Percentiles rank a stretch among this genome's conserved stretches.
Conservation (phyloP, 208 protist genomes). For the Porcisia deanei region DNA sequence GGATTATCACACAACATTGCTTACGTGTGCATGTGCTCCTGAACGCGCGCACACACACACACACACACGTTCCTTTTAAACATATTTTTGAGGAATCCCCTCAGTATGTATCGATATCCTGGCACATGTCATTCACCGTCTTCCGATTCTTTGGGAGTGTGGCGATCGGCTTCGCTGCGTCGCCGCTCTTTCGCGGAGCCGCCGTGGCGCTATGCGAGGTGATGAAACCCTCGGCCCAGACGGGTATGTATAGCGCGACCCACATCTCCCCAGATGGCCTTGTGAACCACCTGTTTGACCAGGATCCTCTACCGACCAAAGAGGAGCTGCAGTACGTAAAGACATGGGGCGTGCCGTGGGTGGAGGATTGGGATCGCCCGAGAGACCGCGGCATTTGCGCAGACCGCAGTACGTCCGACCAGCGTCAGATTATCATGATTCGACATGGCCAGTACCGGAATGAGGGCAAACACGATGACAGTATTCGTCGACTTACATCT, state of each 20-base stretch:
- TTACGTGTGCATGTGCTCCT: neutral
- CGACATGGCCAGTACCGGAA: constrained; percentile 87
- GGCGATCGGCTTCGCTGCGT: constrained; percentile 28
- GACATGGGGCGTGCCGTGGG: constrained; percentile 65
- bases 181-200: constrained; percentile 28
- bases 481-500: constrained; percentile 40
- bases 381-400: constrained; percentile 20
- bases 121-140: constrained; percentile 30
- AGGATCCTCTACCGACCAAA: constrained; percentile 25
- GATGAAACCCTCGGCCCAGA: constrained; percentile 8
- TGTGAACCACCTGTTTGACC: constrained; percentile 30
- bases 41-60: neutral
- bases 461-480: constrained; percentile 39
- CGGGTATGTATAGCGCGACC: neutral
- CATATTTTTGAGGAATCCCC: neutral
- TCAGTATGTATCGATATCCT: neutral
- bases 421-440: constrained; percentile 76
- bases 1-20: neutral
- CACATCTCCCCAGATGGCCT: constrained; percentile 36
- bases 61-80: neutral
- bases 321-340: constrained; percentile 51
- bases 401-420: constrained; percentile 15
- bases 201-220: constrained; percentile 33
- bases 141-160: constrained; percentile 28
- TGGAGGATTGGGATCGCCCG: constrained; percentile 68